phyloP scores from a whole-genome alignment of 768 basidiomycete genomes.

The Hysterangium stoloniferum region DNA sequence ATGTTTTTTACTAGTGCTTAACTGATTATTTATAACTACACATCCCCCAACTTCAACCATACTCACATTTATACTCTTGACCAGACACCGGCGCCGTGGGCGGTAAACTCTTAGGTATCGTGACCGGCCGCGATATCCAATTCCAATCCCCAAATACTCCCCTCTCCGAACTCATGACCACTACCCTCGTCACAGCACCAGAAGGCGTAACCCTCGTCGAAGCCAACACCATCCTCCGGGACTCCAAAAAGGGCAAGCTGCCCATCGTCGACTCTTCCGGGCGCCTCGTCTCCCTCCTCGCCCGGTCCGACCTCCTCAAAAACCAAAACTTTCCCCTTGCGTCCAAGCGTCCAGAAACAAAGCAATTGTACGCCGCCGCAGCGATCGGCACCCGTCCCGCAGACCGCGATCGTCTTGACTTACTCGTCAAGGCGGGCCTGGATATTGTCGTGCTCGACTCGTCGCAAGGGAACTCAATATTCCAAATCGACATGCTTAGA shows the following conservation, averaged over 20 bases:
- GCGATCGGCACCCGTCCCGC: constrained; percentile 88
- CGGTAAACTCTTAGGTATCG: constrained; percentile 91
- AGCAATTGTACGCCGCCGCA: constrained; percentile 95
- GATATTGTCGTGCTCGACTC: constrained; percentile 95
- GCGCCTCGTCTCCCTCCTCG: constrained; percentile 74
- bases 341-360: constrained; percentile 81
- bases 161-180: constrained; percentile 88
- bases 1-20: constrained; percentile 8
- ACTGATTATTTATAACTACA: constrained; percentile 7
- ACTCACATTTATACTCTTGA: constrained; percentile 13
- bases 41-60: constrained; percentile 18
- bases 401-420: constrained; percentile 75
- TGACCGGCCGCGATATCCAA: constrained; percentile 93
- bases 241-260: constrained; percentile 96
- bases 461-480: constrained; percentile 92
- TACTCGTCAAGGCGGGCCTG: constrained; percentile 89
- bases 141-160: constrained; percentile 63
- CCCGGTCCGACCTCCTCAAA: constrained; percentile 94
- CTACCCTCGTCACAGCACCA: constrained; percentile 73
- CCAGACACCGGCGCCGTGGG: constrained; percentile 81
- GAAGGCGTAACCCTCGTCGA: constrained; percentile 85
- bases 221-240: constrained; percentile 90
- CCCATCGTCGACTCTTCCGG: constrained; percentile 69
- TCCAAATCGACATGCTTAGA: constrained; percentile 87
- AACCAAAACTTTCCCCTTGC: constrained; percentile 96